These are phyloP conservation scores for Nothophaeocryptopus gaeumannii DNA, from an alignment of 2,329 filamentous ascomycete genomes.

Conservation along the genomic window DNA sequence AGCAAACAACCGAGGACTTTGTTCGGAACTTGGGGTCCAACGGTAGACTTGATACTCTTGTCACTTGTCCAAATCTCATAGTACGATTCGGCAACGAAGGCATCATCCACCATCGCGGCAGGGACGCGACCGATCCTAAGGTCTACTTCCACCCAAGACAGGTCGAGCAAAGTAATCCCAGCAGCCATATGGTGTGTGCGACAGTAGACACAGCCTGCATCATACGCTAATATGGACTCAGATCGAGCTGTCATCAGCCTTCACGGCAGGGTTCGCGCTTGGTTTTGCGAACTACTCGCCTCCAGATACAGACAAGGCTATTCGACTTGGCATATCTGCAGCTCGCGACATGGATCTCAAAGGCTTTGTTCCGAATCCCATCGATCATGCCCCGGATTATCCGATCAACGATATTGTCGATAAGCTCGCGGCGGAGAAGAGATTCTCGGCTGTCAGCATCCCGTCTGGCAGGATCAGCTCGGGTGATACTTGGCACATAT, in stretches of 20 bases:
- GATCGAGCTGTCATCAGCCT: constrained; percentile 32
- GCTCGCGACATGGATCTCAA: constrained; percentile 25
- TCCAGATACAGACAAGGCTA: constrained; percentile 30
- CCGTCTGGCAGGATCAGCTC: constrained; percentile 34
- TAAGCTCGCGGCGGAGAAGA: constrained; percentile 24
- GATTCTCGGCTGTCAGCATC: constrained; percentile 29
- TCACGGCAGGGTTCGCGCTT: constrained; percentile 35
- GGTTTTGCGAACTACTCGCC: constrained; percentile 32
- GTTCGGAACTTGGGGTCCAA: constrained; percentile 36
- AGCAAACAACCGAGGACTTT: constrained; percentile 35
- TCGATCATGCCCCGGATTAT: constrained; percentile 30
- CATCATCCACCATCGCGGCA: constrained; percentile 34
- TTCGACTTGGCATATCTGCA: constrained; percentile 31
- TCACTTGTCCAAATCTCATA: constrained; percentile 36
- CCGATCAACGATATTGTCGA: constrained; percentile 29
- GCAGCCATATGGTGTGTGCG: constrained; percentile 18
- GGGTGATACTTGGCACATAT: constrained; percentile 36
- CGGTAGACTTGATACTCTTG: constrained; percentile 34
- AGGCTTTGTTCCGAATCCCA: constrained; percentile 28
- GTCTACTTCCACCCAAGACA: constrained; percentile 32
- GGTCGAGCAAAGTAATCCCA: constrained; percentile 24
- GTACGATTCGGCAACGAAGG: constrained; percentile 36
- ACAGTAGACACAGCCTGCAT: neutral
- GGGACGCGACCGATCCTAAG: constrained; percentile 35
- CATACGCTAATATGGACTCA: constrained; percentile 15